Conservation (phyloP, 495 filamentous ascomycete genomes). For the Thozetella sp. region DNA sequence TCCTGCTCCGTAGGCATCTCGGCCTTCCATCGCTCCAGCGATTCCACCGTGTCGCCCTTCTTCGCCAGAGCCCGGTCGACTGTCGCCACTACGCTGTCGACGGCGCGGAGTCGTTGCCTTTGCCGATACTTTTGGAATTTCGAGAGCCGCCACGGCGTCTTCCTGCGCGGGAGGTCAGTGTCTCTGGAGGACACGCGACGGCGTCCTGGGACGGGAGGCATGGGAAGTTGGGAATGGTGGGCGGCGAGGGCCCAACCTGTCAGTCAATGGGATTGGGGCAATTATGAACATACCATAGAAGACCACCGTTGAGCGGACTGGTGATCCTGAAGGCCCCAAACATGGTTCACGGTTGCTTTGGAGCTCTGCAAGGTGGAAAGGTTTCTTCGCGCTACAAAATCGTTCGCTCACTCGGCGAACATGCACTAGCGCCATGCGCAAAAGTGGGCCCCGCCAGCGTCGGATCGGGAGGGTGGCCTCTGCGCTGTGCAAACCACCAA, state of each 20-base stretch:
- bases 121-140: constrained; percentile 87
- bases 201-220: constrained; percentile 1
- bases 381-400: constrained; percentile 5
- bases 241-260: too few relatives aligned
- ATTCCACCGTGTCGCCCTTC: constrained; percentile 66
- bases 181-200: background rate
- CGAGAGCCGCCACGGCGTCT: constrained; percentile 97
- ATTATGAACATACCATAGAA: constrained; percentile 68
- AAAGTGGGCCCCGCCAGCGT: background rate
- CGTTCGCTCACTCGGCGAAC: background rate
- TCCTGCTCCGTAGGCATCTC: constrained; percentile 97
- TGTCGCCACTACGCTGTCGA: constrained; percentile 80
- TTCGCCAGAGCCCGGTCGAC: constrained; percentile 75
- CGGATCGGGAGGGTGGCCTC: background rate
- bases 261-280: too few relatives aligned
- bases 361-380: constrained; percentile 7
- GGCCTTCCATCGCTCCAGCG: constrained; percentile 83
- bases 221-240: background rate
- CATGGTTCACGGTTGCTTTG: constrained; percentile 46
- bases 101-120: constrained; percentile 78
- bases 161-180: constrained; percentile 57
- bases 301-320: constrained; percentile 73
- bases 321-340: constrained; percentile 83
- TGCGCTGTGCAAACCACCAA: background rate
- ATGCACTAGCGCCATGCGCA: background rate